Conservation (phyloP, 306 rosid species). For the Carpinus fangiana region DNA sequence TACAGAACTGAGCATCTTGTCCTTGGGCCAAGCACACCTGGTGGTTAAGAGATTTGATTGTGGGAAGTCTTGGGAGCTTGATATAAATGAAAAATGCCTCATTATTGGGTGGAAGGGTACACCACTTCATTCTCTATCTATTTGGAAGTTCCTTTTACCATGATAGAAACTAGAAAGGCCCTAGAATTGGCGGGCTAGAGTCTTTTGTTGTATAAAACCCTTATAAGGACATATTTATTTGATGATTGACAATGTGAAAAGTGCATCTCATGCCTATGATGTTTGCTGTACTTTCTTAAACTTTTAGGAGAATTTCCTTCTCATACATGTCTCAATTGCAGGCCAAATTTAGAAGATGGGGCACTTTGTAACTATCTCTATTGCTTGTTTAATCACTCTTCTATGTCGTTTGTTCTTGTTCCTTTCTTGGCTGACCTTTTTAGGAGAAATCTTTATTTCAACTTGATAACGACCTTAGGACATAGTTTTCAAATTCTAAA, state of each 20-base stretch:
- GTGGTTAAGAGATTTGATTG: conserved; percentile 41
- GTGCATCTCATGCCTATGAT: too few species aligned
- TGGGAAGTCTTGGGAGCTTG: conserved; percentile 41
- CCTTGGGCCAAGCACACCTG: conserved; percentile 53
- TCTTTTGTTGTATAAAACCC: too few species aligned
- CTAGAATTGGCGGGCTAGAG: too few species aligned
- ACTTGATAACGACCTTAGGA: too few species aligned
- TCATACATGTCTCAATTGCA: too few species aligned
- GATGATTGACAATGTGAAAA: too few species aligned
- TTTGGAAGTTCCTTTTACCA: conserved; percentile 53
- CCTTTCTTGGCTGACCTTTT: not conserved
- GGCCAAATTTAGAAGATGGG: too few species aligned
- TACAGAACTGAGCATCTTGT: conserved; percentile 48
- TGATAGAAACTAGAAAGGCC: not conserved
- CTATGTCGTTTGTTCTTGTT: not conserved
- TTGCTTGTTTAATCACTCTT: not conserved
- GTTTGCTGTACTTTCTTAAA: too few species aligned
- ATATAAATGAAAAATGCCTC: conserved; percentile 42
- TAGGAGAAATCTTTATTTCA: not conserved
- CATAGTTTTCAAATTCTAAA: not conserved
- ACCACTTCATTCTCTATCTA: conserved; percentile 56
- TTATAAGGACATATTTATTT: too few species aligned
- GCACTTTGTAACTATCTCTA: not conserved
- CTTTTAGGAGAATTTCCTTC: too few species aligned
- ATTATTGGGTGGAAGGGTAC: conserved; percentile 72